phyloP scores from a whole-genome alignment of 176 grass and related monocot species.

The Rhipidocladum racemiflorum region DNA sequence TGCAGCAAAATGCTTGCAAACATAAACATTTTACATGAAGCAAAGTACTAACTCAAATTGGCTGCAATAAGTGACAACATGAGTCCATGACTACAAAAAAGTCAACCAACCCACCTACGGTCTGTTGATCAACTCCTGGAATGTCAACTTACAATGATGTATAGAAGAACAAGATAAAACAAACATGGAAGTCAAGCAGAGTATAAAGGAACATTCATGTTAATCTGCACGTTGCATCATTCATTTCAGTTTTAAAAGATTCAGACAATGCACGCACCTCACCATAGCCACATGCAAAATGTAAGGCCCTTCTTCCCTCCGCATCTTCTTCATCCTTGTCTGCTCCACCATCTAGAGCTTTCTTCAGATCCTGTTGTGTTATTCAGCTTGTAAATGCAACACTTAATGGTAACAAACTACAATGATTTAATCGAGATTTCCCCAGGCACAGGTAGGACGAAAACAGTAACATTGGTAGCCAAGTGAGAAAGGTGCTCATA shows the following conservation, averaged over 20 bases:
- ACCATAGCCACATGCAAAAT: conserved; percentile 99
- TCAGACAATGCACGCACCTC: conserved; percentile 53
- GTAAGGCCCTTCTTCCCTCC: conserved; percentile 90
- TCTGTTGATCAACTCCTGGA: neutral
- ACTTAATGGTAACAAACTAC: neutral
- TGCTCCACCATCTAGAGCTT: conserved; percentile 74
- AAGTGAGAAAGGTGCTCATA: neutral
- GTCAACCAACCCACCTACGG: neutral
- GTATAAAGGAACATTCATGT: neutral
- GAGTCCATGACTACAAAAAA: neutral
- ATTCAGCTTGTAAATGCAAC: neutral
- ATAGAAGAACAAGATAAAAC: neutral
- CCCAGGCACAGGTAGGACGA: neutral
- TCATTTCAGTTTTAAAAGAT: neutral
- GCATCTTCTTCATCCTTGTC: conserved; percentile 89
- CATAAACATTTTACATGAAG: neutral
- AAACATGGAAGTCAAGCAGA: neutral
- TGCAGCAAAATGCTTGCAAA: neutral
- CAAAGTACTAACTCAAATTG: neutral
- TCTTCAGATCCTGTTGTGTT: conserved; percentile 62
- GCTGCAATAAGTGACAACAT: neutral
- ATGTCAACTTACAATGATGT: neutral
- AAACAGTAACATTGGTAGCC: neutral
- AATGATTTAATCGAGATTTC: neutral
- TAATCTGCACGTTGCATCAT: neutral